Conservation (phyloP, 495 filamentous ascomycete species). For the Neurospora cerealis region DNA sequence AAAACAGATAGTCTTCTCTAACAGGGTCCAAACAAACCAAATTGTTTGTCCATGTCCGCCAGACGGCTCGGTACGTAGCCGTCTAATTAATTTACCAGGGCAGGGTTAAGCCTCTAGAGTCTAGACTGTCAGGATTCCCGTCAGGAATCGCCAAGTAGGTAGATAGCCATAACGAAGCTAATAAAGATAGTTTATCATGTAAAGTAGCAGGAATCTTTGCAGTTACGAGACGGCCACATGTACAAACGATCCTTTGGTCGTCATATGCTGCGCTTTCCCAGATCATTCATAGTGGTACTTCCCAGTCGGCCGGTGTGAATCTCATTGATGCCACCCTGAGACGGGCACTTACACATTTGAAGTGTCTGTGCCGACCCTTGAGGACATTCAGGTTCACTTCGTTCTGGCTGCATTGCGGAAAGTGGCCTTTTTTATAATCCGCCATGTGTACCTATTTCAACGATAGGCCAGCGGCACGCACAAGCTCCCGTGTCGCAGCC, state of each 20-base stretch:
- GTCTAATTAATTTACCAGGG: too few species aligned
- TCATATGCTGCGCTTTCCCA: background rate
- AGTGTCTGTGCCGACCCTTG: background rate
- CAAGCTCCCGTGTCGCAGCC: too few species aligned
- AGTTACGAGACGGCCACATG: background rate
- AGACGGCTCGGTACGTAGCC: background rate
- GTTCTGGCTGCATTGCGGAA: background rate
- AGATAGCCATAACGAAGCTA: background rate
- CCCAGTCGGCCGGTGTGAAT: background rate
- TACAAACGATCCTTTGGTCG: background rate
- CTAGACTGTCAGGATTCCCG: background rate
- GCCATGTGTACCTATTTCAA: background rate
- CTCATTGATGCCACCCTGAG: background rate
- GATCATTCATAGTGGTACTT: background rate
- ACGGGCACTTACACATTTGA: background rate
- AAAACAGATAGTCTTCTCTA: background rate
- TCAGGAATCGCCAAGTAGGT: background rate
- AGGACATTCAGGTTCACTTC: background rate
- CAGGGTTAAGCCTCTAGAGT: background rate
- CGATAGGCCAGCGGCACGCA: background rate
- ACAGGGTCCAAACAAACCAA: background rate
- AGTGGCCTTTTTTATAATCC: background rate
- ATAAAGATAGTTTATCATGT: background rate
- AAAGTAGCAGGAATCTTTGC: background rate
- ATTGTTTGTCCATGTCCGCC: background rate